A percentile compares a stretch with the other conserved stretches of the same genome.
Conservation (phyloP, 2,329 filamentous ascomycete genomes). For the Orbilia brochopaga region DNA sequence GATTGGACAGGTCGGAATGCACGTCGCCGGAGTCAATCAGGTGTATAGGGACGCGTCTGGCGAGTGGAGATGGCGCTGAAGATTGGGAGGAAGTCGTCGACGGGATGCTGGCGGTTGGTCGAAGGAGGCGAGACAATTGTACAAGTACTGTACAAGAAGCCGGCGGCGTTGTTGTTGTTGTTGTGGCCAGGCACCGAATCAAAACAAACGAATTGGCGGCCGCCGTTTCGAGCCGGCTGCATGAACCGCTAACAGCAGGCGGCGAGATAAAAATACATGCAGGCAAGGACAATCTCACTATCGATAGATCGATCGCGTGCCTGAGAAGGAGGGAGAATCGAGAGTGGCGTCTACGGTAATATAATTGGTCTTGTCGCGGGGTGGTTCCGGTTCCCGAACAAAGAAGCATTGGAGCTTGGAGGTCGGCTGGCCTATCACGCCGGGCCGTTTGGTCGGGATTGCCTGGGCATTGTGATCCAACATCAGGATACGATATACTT, state of each 20-base stretch:
- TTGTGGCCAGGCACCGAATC: constrained; percentile 28
- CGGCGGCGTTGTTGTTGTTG: constrained; percentile 25
- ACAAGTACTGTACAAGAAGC: too few relatives aligned
- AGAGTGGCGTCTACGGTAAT: too few relatives aligned
- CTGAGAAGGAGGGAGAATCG: too few relatives aligned
- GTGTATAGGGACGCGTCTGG: constrained; percentile 21
- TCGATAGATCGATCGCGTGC: too few relatives aligned
- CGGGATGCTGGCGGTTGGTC: not conserved
- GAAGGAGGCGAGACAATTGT: not conserved
- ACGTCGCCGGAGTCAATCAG: constrained; percentile 7
- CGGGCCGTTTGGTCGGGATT: too few relatives aligned
- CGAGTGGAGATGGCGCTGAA: not conserved
- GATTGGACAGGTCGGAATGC: not conserved
- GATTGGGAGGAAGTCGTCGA: constrained; percentile 6
- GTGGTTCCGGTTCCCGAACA: too few relatives aligned
- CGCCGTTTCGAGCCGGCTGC: constrained; percentile 30
- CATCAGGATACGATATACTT: too few relatives aligned
- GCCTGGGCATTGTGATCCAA: too few relatives aligned
- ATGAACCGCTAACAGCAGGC: constrained; percentile 2
- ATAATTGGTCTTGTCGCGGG: too few relatives aligned
- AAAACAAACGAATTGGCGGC: constrained; percentile 27
- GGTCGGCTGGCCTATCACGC: too few relatives aligned
- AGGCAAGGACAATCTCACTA: too few relatives aligned
- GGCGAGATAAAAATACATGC: not conserved
- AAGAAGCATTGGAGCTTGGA: too few relatives aligned